Evolutionary conservation across 2,329 filamentous ascomycete genomes (phyloP), one percentile per base, ranked within the genome.

Genomic region (Paramyrothecium roridum): DNA sequence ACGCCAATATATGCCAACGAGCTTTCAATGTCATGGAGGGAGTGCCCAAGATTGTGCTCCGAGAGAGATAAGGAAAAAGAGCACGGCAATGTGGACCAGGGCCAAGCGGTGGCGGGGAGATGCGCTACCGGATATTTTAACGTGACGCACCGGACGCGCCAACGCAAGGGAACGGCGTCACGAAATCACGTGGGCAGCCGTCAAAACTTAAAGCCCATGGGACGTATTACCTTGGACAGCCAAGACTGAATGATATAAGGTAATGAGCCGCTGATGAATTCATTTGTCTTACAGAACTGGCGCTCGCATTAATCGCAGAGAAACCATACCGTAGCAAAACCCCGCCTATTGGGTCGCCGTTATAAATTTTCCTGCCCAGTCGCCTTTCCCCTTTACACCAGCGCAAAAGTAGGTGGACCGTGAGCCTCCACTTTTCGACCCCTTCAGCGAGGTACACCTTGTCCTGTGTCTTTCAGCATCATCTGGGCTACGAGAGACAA

Each of bases 121-220:
- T 55, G 50, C 51, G 30, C 34, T 54, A 59, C 58, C 54, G 55
- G 57, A 48, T 61, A 59, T 63, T 63, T 55, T 53, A n/a, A 43
- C 37, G 37, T 43, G 37, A 43, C 37, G 37, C 23, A 52, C 54
- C 50, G 52, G 40, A 54, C 54, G 53, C 57, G 52, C 54, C 56
- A 51, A 59, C 56, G 54, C 54, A 54, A 30, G 52, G 48, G 54
- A 58, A 49, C 34, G 50, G 54, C 51, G 57, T 64, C 64, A 56
- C 64, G 64, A 61, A 59, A 48, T 66, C 64, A 66, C 64, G 64
- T 66, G 64, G 1, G 4, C 2, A 8, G 26, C 40, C 19, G 7
- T 23, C 10, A 30, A 30, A 30, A 4, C 10, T 10, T 6, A 4
- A 30, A 30, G 26, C 26, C 26, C 10, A 30, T 30, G 26, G 6